Percentiles rank a stretch among this genome's conserved stretches.
Conservation (phyloP, 2,329 filamentous ascomycete species). For the Apiospora hydei region DNA sequence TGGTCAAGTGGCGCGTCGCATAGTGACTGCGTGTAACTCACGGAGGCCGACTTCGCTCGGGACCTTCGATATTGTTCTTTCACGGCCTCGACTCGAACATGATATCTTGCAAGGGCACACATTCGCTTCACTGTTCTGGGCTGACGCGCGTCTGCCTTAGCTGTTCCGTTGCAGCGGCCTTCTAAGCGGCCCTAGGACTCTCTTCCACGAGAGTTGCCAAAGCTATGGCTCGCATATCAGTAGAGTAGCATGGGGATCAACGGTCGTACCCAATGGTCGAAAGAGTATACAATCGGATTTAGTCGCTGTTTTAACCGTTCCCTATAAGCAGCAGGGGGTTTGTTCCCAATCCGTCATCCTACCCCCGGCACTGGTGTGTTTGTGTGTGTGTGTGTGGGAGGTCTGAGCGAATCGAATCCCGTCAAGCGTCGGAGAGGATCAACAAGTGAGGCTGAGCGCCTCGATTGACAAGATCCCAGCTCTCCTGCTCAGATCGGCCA, state of each 20-base stretch:
- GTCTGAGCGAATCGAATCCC: background rate
- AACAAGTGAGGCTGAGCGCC: constrained; percentile 9
- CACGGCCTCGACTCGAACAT: background rate
- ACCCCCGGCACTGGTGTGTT: background rate
- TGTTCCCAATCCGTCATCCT: background rate
- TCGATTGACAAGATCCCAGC: background rate
- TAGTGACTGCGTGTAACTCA: background rate
- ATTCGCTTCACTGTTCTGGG: background rate
- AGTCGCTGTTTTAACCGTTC: background rate
- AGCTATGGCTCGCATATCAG: background rate
- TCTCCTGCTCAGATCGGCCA: background rate
- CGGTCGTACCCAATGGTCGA: background rate
- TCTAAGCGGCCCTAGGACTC: too few species aligned
- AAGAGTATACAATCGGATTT: background rate
- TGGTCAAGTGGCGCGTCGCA: background rate
- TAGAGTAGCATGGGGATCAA: background rate
- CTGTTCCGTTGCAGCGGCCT: background rate
- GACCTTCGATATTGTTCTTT: background rate
- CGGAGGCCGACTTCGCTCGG: background rate
- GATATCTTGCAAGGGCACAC: background rate
- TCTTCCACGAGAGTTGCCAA: background rate
- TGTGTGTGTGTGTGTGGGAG: background rate
- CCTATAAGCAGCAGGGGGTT: background rate
- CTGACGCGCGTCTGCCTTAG: background rate
- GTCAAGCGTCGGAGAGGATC: constrained; percentile 6